Base-by-base conservation (phyloP, 1,139 yeast genomes). In the Yamadazyma oceani region DNA sequence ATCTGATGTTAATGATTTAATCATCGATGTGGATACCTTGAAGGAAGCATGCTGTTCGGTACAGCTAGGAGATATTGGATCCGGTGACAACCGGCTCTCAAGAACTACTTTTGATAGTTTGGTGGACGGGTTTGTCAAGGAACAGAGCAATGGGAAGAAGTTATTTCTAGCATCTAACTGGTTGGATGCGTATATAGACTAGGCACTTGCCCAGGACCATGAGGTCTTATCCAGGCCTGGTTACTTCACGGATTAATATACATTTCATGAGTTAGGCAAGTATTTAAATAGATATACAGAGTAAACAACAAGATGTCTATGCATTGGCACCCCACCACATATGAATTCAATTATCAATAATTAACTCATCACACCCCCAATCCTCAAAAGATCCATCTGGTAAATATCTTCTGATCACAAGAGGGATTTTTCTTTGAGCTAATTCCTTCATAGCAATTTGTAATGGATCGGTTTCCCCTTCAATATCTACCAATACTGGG, bases 401-500 rank as follows among this genome's bases (percentile, higher is more conserved):
- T 54, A 92, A 75, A 60, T 89, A 94, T 64, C 99, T 78, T 74
- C 99, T 81, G 38, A 92, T 87, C 34, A 94, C 96, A 56, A 92
- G 73, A 2, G 98, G 99, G 40, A 94, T 89, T 63, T 90, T 92
- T 64, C 88, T 84, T 62, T 92, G 97, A 1, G 95, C 79, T 49
- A 92, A 75, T 63, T 92, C 99, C 64, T 94, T 92, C 89, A 89
- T 85, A 43, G 99, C 97, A 44, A 92, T 92, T 62, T 90, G 96
- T 57, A 92, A 72, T n/a, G 99, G 98, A 62, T 92, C 99, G 6
- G 98, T 92, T 63, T 94, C 99, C 55, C 98, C 98, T 66, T 92
- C 99, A 44, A 92, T 79, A 54, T 94, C 98, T 32, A 94, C 98
- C 58, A 92, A 78, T 4, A 92, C 98, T 2, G 98, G 98, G 1